A percentile compares a stretch with the other conserved stretches of the same genome.
Evolutionary conservation across 768 basidiomycete genomes (phyloP).

Genomic region (Suillus plorans): DNA sequence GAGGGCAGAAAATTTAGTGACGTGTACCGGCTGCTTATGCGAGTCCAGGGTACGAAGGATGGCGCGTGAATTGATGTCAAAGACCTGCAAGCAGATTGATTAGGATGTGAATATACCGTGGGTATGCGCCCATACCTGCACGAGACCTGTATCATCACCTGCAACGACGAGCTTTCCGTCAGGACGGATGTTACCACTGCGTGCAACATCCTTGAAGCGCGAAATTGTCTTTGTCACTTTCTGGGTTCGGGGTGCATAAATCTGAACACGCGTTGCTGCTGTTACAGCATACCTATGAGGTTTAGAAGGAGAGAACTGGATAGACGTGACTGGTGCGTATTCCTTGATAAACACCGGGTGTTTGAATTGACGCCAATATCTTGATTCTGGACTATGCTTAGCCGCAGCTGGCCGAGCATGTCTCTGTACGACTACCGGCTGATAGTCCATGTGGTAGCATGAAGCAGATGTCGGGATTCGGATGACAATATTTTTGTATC

Average conservation of each 20-base stretch:
- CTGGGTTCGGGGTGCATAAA: slow-evolving; percentile 95
- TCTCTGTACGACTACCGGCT: slow-evolving; percentile 63
- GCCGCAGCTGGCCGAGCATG: slow-evolving; percentile 57
- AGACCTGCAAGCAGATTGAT: slow-evolving; percentile 53
- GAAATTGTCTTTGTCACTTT: slow-evolving; percentile 96
- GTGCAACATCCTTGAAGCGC: slow-evolving; percentile 93
- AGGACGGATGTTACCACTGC: slow-evolving; percentile 82
- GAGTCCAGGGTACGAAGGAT: slow-evolving; percentile 90
- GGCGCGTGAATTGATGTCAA: slow-evolving; percentile 91
- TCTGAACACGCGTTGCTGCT: slow-evolving; percentile 88
- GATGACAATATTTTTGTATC: slow-evolving; percentile 17
- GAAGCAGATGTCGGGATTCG: slow-evolving; percentile 14
- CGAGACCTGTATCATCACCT: slow-evolving; percentile 89
- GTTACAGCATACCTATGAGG: slow-evolving; percentile 97
- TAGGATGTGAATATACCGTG: background rate
- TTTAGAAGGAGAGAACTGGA: slow-evolving; percentile 85
- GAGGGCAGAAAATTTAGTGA: slow-evolving; percentile 85
- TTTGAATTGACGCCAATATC: slow-evolving; percentile 86
- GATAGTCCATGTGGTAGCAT: slow-evolving; percentile 65
- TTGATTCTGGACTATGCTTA: slow-evolving; percentile 71
- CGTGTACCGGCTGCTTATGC: slow-evolving; percentile 96
- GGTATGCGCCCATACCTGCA: slow-evolving; percentile 48
- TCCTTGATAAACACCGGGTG: slow-evolving; percentile 95
- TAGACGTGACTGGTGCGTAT: slow-evolving; percentile 91
- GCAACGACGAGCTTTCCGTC: slow-evolving; percentile 97